Percentiles rank a stretch among this genome's conserved stretches.
Conservation (phyloP, 176 grass and related monocot genomes). For the Guadua angustifolia region DNA sequence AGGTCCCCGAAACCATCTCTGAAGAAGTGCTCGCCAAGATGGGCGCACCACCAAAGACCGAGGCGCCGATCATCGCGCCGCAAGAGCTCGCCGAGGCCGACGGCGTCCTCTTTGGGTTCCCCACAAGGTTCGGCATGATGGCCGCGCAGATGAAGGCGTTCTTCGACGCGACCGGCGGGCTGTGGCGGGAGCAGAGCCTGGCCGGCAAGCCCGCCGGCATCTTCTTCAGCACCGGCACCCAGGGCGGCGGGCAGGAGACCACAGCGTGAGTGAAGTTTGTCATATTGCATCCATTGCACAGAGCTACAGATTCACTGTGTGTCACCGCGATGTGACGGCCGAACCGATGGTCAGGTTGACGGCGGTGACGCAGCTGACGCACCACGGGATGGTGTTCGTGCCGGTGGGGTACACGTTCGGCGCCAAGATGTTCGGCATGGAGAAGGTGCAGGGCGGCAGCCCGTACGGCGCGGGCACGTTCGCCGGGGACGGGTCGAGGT, state of each 20-base stretch:
- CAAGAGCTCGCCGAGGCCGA: conserved; percentile 57
- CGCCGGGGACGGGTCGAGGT: conserved; percentile 71
- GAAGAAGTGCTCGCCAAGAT: conserved; percentile 71
- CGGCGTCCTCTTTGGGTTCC: conserved; percentile 59
- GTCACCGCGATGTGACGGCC: not conserved
- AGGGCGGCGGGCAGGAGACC: conserved; percentile 66
- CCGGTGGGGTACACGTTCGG: conserved; percentile 78
- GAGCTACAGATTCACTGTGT: not conserved
- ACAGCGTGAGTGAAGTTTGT: conserved; percentile 37
- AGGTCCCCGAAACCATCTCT: conserved; percentile 60
- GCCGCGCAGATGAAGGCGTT: conserved; percentile 58
- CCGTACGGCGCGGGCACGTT: conserved; percentile 71
- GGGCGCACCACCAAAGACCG: conserved; percentile 65
- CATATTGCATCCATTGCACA: not conserved
- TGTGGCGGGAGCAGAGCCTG: conserved; percentile 64
- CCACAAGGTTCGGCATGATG: conserved; percentile 68
- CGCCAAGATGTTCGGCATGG: conserved; percentile 76
- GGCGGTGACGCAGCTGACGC: conserved; percentile 68
- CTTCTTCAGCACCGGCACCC: conserved; percentile 61
- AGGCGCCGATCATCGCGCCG: conserved; percentile 43
- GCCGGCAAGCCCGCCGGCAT: conserved; percentile 59
- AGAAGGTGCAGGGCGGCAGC: conserved; percentile 66
- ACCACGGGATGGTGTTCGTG: conserved; percentile 86
- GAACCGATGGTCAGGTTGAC: conserved; percentile 45
- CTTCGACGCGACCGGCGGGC: conserved; percentile 52